Evolutionary conservation across 495 filamentous ascomycete species (phyloP).

Genomic region (Thermochaetoides thermophila): DNA sequence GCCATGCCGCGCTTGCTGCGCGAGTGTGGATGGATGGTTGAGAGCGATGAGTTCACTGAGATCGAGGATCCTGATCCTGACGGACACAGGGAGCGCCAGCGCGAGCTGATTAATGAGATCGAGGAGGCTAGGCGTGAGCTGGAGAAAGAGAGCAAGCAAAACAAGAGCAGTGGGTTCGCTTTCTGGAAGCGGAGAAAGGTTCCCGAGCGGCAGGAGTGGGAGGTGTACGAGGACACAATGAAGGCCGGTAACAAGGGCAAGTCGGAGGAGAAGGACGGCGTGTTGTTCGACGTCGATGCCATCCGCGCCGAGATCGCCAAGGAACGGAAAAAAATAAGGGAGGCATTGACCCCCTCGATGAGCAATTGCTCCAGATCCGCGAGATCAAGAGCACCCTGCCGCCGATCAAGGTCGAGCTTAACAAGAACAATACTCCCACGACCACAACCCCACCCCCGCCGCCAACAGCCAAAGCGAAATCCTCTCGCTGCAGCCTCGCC

Average conservation of each 20-base stretch:
- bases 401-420: slow-evolving; percentile 66
- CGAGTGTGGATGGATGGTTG: slow-evolving; percentile 69
- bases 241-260: slow-evolving; percentile 13
- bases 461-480: slow-evolving; percentile 11
- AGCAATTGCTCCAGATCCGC: slow-evolving; percentile 47
- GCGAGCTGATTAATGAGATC: slow-evolving; percentile 89
- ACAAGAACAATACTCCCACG: slow-evolving; percentile 12
- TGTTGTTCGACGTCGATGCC: slow-evolving; percentile 92
- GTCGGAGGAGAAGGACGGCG: slow-evolving; percentile 32
- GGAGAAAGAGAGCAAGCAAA: slow-evolving; percentile 42
- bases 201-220: slow-evolving; percentile 76
- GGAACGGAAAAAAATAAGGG: slow-evolving; percentile 29
- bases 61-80: slow-evolving; percentile 97
- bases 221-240: slow-evolving; percentile 70
- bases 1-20: slow-evolving; percentile 80
- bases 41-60: slow-evolving; percentile 88
- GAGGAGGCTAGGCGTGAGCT: slow-evolving; percentile 84
- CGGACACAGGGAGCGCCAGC: slow-evolving; percentile 72
- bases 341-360: slow-evolving; percentile 10
- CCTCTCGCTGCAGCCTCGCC: slow-evolving; percentile 26
- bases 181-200: slow-evolving; percentile 65
- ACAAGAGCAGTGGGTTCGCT: slow-evolving; percentile 39
- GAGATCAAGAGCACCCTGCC: slow-evolving; percentile 80
- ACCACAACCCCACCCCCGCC: slow-evolving; percentile 6
- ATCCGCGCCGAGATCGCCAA: slow-evolving; percentile 75